A percentile compares a stretch with the other conserved stretches of the same genome.
Conservation (phyloP, 2,329 filamentous ascomycete genomes). For the Fusarium palustre region DNA sequence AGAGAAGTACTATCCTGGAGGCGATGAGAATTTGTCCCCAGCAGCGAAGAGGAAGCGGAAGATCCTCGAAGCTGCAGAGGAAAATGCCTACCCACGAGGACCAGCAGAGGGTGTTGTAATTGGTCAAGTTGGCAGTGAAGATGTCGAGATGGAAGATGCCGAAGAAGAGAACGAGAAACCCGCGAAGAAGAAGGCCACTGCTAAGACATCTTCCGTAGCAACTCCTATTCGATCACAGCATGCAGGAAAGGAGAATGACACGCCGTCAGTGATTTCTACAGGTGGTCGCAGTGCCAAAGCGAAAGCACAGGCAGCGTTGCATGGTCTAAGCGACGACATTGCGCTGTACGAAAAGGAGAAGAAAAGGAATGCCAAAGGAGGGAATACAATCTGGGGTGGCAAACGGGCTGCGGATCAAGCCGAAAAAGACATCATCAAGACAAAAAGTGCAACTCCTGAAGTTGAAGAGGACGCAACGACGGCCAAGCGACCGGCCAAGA, state of each 20-base stretch:
- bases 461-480: conserved; percentile 60
- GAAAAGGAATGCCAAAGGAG: conserved; percentile 73
- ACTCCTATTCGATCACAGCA: conserved; percentile 59
- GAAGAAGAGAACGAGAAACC: conserved; percentile 53
- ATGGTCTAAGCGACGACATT: conserved; percentile 84
- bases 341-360: conserved; percentile 92
- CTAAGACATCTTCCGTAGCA: conserved; percentile 40
- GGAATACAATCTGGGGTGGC: conserved; percentile 67
- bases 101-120: conserved; percentile 62
- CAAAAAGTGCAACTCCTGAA: conserved; percentile 58
- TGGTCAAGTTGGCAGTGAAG: conserved; percentile 53
- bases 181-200: conserved; percentile 45
- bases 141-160: conserved; percentile 59
- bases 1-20: conserved; percentile 77
- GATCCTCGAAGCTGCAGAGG: conserved; percentile 62
- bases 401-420: conserved; percentile 70
- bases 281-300: conserved; percentile 89
- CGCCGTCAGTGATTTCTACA: conserved; percentile 74
- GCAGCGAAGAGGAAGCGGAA: conserved; percentile 62
- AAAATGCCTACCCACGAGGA: conserved; percentile 62
- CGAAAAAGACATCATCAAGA: conserved; percentile 63
- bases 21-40: conserved; percentile 58
- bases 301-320: conserved; percentile 80
- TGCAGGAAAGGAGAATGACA: conserved; percentile 83
- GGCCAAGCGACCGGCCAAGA: conserved; percentile 68